phyloP scores from a whole-genome alignment of 495 filamentous ascomycete species.

The Eremomyces bilateralis region DNA sequence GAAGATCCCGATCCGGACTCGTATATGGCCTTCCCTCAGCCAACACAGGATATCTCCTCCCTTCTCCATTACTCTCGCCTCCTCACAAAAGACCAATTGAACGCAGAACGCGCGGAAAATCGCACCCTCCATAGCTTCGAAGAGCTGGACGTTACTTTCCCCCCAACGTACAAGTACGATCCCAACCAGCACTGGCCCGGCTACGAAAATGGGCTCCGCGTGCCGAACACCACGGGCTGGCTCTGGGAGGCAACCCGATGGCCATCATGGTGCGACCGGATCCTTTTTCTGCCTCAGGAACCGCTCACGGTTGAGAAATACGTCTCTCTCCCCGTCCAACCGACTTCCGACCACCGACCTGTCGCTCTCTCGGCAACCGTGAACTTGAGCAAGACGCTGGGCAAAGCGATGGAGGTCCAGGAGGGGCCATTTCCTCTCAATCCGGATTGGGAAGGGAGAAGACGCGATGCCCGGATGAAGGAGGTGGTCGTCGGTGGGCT shows the following conservation, averaged over 20 bases:
- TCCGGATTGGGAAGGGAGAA: neutral
- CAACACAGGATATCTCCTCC: conserved; percentile 24
- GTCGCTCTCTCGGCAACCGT: conserved; percentile 46
- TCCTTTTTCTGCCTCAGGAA: conserved; percentile 38
- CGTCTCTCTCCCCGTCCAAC: conserved; percentile 47
- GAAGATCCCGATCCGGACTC: conserved; percentile 31
- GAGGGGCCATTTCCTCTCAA: neutral
- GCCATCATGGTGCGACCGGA: conserved; percentile 87
- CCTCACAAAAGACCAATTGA: conserved; percentile 55
- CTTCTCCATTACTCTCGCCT: conserved; percentile 36
- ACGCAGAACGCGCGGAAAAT: conserved; percentile 36
- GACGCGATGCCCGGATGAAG: neutral
- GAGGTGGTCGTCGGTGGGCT: conserved; percentile 1
- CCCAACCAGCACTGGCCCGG: conserved; percentile 16
- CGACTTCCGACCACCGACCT: conserved; percentile 65
- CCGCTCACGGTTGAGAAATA: conserved; percentile 27
- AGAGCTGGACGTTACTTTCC: conserved; percentile 58
- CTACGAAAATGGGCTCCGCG: neutral
- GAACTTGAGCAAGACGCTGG: conserved; percentile 15
- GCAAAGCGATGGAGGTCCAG: neutral
- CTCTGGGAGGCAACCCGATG: conserved; percentile 57
- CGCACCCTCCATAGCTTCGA: conserved; percentile 51
- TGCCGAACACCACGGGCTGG: conserved; percentile 30
- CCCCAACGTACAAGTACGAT: conserved; percentile 80
- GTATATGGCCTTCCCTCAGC: conserved; percentile 36